Evolutionary conservation across 306 rosid species (phyloP).

Genomic region (Prunus davidiana): DNA sequence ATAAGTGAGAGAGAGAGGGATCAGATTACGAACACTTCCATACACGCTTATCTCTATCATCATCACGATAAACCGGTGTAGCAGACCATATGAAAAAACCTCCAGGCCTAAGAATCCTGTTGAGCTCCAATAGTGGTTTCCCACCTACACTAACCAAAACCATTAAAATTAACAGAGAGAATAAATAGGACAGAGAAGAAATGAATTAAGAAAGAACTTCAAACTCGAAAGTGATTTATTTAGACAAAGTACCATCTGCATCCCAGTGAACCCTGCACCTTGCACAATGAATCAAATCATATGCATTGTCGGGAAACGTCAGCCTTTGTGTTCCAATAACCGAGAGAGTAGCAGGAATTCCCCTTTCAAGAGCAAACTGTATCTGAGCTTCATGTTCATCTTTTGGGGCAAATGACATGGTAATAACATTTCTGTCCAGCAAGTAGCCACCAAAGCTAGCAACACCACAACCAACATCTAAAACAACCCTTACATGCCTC

Average conservation of each 20-base stretch:
- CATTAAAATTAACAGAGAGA: conserved; percentile 10
- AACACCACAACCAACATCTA: conserved; percentile 96
- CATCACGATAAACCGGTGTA: conserved; percentile 79
- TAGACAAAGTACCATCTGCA: conserved; percentile 66
- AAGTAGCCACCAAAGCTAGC: conserved; percentile 96
- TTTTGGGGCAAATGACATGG: conserved; percentile 97
- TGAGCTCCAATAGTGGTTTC: conserved; percentile 83
- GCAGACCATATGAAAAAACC: conserved; percentile 98
- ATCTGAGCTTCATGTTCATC: conserved; percentile 99
- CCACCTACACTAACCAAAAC: conserved; percentile 56
- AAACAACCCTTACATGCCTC: conserved; percentile 66
- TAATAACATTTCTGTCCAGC: conserved; percentile 70
- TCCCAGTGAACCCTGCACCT: conserved; percentile 99
- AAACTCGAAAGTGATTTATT: conserved; percentile 6
- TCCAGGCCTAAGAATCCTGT: conserved; percentile 90
- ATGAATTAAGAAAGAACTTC: not conserved
- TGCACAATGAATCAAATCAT: conserved; percentile 93
- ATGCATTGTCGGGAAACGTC: conserved; percentile 68
- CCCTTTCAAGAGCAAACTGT: conserved; percentile 97
- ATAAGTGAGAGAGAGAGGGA: conserved; percentile 4
- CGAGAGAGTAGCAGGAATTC: conserved; percentile 91
- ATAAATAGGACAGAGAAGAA: conserved; percentile 6
- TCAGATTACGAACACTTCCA: conserved; percentile 71
- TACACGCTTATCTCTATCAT: conserved; percentile 60
- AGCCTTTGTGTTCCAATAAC: conserved; percentile 91